phyloP scores from a whole-genome alignment of 2,329 filamentous ascomycete species.

The Thelonectria rubi region DNA sequence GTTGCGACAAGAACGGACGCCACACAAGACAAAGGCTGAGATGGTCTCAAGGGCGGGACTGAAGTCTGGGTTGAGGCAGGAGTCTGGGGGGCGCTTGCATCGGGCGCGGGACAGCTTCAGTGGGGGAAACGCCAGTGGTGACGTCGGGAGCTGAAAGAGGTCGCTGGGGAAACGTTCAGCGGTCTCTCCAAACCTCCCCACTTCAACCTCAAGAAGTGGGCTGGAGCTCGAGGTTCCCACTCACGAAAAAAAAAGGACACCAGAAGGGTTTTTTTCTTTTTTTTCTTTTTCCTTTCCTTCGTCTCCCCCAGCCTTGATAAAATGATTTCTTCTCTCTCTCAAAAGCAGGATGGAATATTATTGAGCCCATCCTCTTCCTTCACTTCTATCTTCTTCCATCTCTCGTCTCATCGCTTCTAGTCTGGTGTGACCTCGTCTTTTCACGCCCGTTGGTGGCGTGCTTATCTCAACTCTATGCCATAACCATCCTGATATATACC shows the following conservation, averaged over 20 bases:
- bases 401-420: constrained; percentile 5
- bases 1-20: constrained; percentile 11
- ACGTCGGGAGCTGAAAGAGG: constrained; percentile 31
- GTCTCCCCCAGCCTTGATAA: constrained; percentile 20
- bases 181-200: too few species aligned
- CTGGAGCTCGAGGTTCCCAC: background rate
- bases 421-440: background rate
- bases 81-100: background rate
- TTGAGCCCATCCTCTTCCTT: background rate
- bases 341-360: background rate
- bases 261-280: constrained; percentile 6
- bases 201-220: too few species aligned
- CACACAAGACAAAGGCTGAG: background rate
- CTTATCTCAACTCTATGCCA: too few species aligned
- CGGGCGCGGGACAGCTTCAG: constrained; percentile 19
- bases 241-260: constrained; percentile 4
- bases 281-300: constrained; percentile 5
- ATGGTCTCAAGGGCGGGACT: constrained; percentile 1
- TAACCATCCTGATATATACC: background rate
- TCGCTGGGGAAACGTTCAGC: constrained; percentile 43
- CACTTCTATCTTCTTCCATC: background rate
- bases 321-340: constrained; percentile 18
- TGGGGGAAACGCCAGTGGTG: constrained; percentile 31
- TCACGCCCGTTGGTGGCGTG: background rate
- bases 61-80: too few species aligned